Base-by-base conservation (phyloP, 1,284 basidiomycete species). In the Ganoderma lingzhi region DNA sequence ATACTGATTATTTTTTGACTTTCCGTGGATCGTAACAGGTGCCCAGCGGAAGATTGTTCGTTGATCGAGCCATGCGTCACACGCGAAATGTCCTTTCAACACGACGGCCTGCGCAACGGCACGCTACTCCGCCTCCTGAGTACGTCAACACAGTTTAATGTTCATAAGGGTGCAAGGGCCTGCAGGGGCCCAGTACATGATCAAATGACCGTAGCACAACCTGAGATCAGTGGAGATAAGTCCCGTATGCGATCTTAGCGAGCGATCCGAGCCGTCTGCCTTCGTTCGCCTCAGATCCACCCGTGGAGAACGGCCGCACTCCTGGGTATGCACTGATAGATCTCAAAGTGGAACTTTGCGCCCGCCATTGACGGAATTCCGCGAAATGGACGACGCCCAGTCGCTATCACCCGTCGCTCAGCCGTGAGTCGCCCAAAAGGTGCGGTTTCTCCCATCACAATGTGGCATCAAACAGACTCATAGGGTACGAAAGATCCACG, bases 401-500 rank as follows among this genome's bases (percentile, higher is more conserved):
- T 51, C 62, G 62, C 45, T 15, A 56, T 56, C 30, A 17, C 6
- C 51, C 23, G 28, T 53, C 28, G 23, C 58, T 58, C 45, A 53
- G 69, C 69, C 53, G 30, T 56, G 30, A 30, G 53, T 56, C 32
- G 53, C 53, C 30, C 53, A 15, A 56, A 30, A 56, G 55, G 69
- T 37, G 58, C 41, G 59, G 51, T 56, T 65, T 15, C 61, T 37
- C 39, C 64, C 66, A 71, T 71, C 66, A 71, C 61, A 64, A 66
- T 45, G 67, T 56, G 70, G 70, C 67, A 68, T 71, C 70, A 68
- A 59, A 51, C 45, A 59, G 53, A 63, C 44, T 42, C 37, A n/a
- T 58, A 56, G 42, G 62, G 28, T 68, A 64, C 64, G 35, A 58
- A 35, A 68, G 53, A 66, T 61, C 70, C 56, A 66, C 45, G 62